phyloP scores from a whole-genome alignment of 2,329 filamentous ascomycete species.

The Zarea fungicola region DNA sequence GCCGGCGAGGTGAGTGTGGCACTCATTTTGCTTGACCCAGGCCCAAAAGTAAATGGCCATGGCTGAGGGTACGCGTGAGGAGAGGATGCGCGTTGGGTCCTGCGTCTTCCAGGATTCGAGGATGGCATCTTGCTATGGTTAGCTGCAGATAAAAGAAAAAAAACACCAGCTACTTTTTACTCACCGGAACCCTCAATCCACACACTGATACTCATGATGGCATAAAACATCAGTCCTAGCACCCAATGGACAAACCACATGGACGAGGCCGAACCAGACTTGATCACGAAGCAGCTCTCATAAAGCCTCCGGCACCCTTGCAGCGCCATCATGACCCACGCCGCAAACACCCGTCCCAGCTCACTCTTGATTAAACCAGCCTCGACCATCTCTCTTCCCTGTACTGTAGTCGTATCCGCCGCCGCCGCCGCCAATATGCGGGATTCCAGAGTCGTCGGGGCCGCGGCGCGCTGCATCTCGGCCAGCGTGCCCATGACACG shows the following conservation, averaged over 20 bases:
- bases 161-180: constrained; percentile 21
- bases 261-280: constrained; percentile 52
- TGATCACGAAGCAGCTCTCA: constrained; percentile 64
- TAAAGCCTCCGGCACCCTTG: constrained; percentile 73
- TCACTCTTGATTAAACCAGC: constrained; percentile 41
- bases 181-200: constrained; percentile 80
- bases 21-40: constrained; percentile 68
- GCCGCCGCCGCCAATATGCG: too few relatives aligned
- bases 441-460: too few relatives aligned
- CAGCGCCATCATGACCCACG: constrained; percentile 67
- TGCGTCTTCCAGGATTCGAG: constrained; percentile 28
- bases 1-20: constrained; percentile 63
- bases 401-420: neutral
- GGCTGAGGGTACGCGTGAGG: constrained; percentile 35
- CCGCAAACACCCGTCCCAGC: constrained; percentile 56
- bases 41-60: constrained; percentile 62
- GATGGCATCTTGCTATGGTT: constrained; percentile 25
- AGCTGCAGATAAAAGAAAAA: neutral
- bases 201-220: constrained; percentile 64
- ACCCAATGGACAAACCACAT: constrained; percentile 88
- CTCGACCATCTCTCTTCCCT: neutral
- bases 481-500: constrained; percentile 44
- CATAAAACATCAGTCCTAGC: constrained; percentile 73
- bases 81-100: constrained; percentile 16
- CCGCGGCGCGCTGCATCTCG: constrained; percentile 25